A percentile compares a stretch with the other conserved stretches of the same genome.
phyloP scores from a whole-genome alignment of 306 rosid genomes.

The Pachyrhizus erosus region DNA sequence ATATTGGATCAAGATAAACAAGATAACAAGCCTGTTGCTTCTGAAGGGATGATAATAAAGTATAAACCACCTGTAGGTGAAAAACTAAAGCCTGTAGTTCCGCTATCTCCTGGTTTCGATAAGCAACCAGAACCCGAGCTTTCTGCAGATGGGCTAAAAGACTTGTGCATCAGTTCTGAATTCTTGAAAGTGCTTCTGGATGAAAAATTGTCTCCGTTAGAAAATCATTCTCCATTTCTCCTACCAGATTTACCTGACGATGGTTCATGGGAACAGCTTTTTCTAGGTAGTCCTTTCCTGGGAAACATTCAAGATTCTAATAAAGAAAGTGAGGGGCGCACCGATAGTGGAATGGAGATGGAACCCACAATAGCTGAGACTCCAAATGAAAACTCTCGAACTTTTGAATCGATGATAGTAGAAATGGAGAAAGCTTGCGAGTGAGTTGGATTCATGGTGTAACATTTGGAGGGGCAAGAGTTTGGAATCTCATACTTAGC shows the following conservation, averaged over 20 bases:
- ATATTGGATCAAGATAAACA: conserved; percentile 53
- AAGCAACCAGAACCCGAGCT: conserved; percentile 54
- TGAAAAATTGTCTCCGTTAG: conserved; percentile 67
- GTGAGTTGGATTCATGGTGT: conserved; percentile 41
- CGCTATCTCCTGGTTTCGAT: conserved; percentile 42
- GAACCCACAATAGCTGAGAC: conserved; percentile 47
- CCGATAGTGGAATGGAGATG: conserved; percentile 57
- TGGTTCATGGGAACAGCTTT: conserved; percentile 75
- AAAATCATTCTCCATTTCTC: conserved; percentile 61
- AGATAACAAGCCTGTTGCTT: conserved; percentile 51
- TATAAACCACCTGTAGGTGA: conserved; percentile 68
- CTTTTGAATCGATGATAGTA: conserved; percentile 54
- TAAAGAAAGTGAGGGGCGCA: conserved; percentile 44
- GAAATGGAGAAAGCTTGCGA: conserved; percentile 60
- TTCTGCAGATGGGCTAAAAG: conserved; percentile 61
- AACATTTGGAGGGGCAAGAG: conserved; percentile 44
- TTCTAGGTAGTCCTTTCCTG: conserved; percentile 56
- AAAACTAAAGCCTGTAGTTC: conserved; percentile 45
- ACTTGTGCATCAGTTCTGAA: conserved; percentile 68
- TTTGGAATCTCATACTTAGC: conserved; percentile 54
- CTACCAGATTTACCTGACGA: conserved; percentile 74
- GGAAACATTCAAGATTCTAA: conserved; percentile 53
- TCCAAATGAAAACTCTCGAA: conserved; percentile 41
- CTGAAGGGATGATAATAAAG: conserved; percentile 69
- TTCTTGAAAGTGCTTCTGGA: conserved; percentile 83